Base-by-base conservation (phyloP, 192 early-diverging fungal genomes). In the Kickxella alabastrina region DNA sequence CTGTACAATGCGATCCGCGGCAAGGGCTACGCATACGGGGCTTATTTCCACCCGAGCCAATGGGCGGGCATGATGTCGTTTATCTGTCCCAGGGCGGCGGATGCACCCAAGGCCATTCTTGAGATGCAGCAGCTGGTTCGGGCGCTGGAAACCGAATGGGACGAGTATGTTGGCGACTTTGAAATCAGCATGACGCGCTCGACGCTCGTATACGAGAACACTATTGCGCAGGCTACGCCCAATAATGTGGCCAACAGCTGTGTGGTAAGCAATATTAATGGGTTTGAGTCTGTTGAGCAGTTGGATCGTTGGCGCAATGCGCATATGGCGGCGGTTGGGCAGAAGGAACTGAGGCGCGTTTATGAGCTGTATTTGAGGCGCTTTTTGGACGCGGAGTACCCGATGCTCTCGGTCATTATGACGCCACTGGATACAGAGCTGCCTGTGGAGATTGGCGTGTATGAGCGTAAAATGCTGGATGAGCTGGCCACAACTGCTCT, bases 1-100 rank as follows among this genome's bases (percentile, higher is more conserved):
- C 66, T 93, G 4, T 89, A 83, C 70, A 85, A 76, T 8, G 82
- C 83, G 0, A 80, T 91, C 19, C 81, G 91, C 29, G 90, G 90
- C 13, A 71, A 73, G 22, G 85, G 86, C 18, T 89, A 80, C 46
- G 87, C 91, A 0, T 93, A 93, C 59, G 86, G 80, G 50, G 80
- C 82, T 10, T 76, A 73, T 2, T 51, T 92, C 17, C 44, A 55
- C 21, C 56, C 80, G 13, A 58, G 63, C n/a, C 17, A 75, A 22
- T 87, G 87, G 86, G 51, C 79, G 0, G 79, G 79, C 10, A 70
- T 77, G 45, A 54, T 89, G 5, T 24, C 68, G 10, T 60, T 71
- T 8, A n/a, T 9, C 9, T 59, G 57, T 34, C 24, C 18, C 10
- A 31, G 54, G 9, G 77, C 72, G 1, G 53, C 67, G 7, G 68